Percentiles rank a stretch among this genome's conserved stretches.
These are phyloP conservation scores for Fusarium chlamydosporum DNA, from an alignment of 2,329 filamentous ascomycete species.

Conservation along the genomic window DNA sequence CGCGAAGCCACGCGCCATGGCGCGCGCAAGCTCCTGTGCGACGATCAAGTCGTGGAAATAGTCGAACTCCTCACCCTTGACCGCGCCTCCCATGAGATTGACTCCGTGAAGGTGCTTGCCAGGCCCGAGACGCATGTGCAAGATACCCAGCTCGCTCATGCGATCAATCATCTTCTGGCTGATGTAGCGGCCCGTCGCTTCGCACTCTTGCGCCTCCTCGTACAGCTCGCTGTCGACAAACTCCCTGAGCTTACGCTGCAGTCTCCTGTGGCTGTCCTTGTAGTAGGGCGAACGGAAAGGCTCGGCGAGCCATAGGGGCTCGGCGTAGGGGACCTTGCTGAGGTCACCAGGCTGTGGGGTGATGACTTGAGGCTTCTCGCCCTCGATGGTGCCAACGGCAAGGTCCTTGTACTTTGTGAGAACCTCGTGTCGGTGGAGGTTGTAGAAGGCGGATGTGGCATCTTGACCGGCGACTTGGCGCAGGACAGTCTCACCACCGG, in stretches of 20 bases:
- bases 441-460: constrained; percentile 88
- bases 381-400: constrained; percentile 80
- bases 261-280: constrained; percentile 77
- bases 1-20: constrained; percentile 83
- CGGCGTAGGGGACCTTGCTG: constrained; percentile 83
- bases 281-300: constrained; percentile 86
- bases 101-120: constrained; percentile 84
- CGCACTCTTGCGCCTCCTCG: constrained; percentile 82
- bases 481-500: constrained; percentile 84
- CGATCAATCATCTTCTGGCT: constrained; percentile 79
- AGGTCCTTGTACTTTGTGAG: constrained; percentile 82
- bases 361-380: constrained; percentile 81
- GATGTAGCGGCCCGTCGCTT: constrained; percentile 80
- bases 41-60: constrained; percentile 88
- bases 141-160: constrained; percentile 80
- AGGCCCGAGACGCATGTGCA: constrained; percentile 87
- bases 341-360: constrained; percentile 78
- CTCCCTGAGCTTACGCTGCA: constrained; percentile 78
- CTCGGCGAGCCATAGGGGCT: constrained; percentile 85
- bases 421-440: constrained; percentile 92
- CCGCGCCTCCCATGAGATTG: constrained; percentile 75
- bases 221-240: constrained; percentile 80
- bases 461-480: constrained; percentile 85
- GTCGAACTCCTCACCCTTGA: constrained; percentile 85
- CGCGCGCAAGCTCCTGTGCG: constrained; percentile 78